Conservation (phyloP, 1,284 basidiomycete species). For the Somion occarium region DNA sequence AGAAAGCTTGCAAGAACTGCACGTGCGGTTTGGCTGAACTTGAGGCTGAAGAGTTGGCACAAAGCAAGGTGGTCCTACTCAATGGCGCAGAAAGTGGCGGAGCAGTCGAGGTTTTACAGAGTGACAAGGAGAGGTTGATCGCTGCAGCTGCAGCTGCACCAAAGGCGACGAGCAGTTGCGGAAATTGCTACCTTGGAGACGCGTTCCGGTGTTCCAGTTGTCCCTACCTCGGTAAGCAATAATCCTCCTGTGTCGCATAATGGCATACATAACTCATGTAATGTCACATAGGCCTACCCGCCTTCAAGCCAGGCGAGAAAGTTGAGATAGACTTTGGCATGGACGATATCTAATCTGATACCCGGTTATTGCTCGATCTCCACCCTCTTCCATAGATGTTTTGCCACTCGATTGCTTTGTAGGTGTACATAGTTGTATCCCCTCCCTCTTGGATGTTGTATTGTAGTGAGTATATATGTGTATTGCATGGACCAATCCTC, state of each 20-base stretch:
- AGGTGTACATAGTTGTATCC: not conserved
- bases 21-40: conserved; percentile 92
- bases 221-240: conserved; percentile 84
- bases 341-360: conserved; percentile 71
- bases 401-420: not conserved
- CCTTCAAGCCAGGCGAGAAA: conserved; percentile 98
- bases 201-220: conserved; percentile 96
- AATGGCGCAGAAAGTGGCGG: conserved; percentile 54
- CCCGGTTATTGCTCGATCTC: conserved; percentile 1
- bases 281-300: conserved; percentile 70
- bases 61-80: conserved; percentile 60
- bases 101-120: conserved; percentile 59
- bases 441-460: conserved; percentile 1
- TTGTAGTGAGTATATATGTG: not conserved
- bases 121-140: conserved; percentile 60
- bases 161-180: conserved; percentile 93
- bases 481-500: not conserved
- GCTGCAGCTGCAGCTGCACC: conserved; percentile 62
- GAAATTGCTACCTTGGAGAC: conserved; percentile 97
- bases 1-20: conserved; percentile 93
- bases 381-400: not conserved
- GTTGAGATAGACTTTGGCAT: conserved; percentile 84
- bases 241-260: conserved; percentile 3
- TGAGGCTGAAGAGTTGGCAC: conserved; percentile 71
- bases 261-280: conserved; percentile 9